A percentile compares a stretch with the other conserved stretches of the same genome.
phyloP scores from a whole-genome alignment of 257 asterid genomes.

The Plantago elongata region DNA sequence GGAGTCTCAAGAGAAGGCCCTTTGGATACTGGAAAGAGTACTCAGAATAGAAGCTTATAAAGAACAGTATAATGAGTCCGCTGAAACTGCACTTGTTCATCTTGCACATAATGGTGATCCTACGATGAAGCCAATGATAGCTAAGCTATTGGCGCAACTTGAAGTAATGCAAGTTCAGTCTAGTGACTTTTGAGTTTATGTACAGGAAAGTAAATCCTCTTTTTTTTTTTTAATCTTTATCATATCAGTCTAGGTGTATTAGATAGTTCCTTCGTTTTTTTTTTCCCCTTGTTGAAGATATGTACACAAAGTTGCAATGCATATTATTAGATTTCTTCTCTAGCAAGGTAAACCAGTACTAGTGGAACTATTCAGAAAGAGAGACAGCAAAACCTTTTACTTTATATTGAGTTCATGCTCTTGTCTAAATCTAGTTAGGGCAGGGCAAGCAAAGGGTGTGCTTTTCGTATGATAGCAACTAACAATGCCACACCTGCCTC shows the following conservation, averaged over 20 bases:
- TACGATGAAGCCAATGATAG: constrained; percentile 52
- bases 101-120: constrained; percentile 67
- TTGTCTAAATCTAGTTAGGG: neutral
- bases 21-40: constrained; percentile 70
- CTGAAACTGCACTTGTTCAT: constrained; percentile 62
- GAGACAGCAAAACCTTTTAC: no score
- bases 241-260: no score
- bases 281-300: constrained; percentile 1
- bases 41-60: constrained; percentile 52
- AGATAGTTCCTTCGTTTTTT: neutral
- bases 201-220: neutral
- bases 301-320: no score
- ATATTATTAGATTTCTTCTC: no score
- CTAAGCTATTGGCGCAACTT: constrained; percentile 77
- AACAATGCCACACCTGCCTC: neutral
- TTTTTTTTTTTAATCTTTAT: neutral
- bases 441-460: neutral
- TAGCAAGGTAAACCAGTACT: no score
- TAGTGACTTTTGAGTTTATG: constrained; percentile 50
- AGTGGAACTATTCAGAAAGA: no score
- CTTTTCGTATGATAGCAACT: neutral
- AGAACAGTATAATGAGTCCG: constrained; percentile 48
- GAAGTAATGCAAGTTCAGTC: constrained; percentile 70
- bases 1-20: constrained; percentile 52
- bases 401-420: no score